phyloP scores from a whole-genome alignment of 1,284 basidiomycete species.

The Trichosporon ovoides region DNA sequence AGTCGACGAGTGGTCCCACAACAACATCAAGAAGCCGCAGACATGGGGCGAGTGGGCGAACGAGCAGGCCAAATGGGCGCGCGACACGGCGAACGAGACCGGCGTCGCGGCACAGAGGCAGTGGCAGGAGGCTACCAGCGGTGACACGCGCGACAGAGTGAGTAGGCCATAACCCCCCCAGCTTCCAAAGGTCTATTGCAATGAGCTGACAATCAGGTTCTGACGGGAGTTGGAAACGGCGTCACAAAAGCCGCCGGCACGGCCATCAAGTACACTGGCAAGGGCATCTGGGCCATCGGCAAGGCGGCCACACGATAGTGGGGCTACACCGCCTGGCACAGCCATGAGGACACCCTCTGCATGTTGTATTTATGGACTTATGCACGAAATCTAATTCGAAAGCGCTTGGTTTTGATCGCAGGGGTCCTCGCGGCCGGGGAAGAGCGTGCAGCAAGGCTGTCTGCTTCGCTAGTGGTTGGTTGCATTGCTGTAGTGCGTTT shows the following conservation, averaged over 20 bases:
- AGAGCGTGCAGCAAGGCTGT: too few species aligned
- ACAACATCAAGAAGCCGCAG: constrained; percentile 4
- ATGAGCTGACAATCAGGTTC: constrained; percentile 11
- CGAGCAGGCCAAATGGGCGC: constrained; percentile 10
- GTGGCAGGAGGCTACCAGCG: constrained; percentile 3
- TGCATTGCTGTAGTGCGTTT: too few species aligned
- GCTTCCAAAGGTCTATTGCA: neutral
- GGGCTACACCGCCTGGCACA: neutral
- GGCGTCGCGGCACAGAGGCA: neutral
- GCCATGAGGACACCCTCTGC: neutral
- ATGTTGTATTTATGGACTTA: neutral
- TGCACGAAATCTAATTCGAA: too few species aligned
- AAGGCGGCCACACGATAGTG: constrained; percentile 16
- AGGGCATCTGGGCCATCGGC: constrained; percentile 25
- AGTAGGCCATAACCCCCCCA: neutral
- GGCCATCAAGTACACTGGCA: constrained; percentile 21
- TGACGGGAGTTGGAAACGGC: constrained; percentile 13
- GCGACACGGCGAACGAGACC: neutral
- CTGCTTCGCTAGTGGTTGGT: too few species aligned
- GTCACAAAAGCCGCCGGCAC: constrained; percentile 21
- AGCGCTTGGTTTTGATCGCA: too few species aligned
- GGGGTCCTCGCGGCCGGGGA: too few species aligned
- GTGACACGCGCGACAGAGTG: constrained; percentile 13
- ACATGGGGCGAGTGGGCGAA: constrained; percentile 15
- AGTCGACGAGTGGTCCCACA: neutral